Base-by-base conservation (phyloP, 2,329 filamentous ascomycete genomes). In the Aspergillus sp. region DNA sequence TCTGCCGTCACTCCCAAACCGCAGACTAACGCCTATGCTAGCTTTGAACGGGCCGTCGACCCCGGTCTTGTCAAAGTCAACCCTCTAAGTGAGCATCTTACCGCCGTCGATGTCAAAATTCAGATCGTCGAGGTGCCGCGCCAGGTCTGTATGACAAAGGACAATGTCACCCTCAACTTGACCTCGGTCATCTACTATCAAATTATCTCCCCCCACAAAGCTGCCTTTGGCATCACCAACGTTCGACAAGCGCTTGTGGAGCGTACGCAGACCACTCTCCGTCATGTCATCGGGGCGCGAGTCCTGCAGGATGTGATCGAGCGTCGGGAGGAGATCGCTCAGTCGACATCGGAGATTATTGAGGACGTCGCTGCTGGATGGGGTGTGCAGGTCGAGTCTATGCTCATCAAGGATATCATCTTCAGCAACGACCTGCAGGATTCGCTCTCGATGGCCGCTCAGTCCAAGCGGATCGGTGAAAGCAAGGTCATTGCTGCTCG, bases 171-270 rank as follows among this genome's bases (percentile, higher is more conserved):
- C 43, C 81, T 99, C 40, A 87, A 92, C 65, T 81, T 99, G 61
- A 97, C 92, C 45, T 95, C 90, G 5, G 94, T 99, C 70, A 96
- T 99, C 76, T 99, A 99, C 82, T 99, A 99, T 79, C 92, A 96
- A 80, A 93, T 99, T 67, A 89, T 87, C 50, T 88, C 89, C 24
- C 94, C 94, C 1, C 93, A 97, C 82, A 96, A 95, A 77, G 91
- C 93, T 53, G 93, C 94, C 54, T 99, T 97, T 70, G 94, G 94
- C 61, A 96, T 99, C 71, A 82, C 87, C 75, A 94, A 97, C 72
- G 88, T 99, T 56, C 88, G 89, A 63, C 91, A 95, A 76, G 94
- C 94, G n/a, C 88, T 99, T 45, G 82, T 99, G 59, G 94, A 99
- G 82, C 91, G 94, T 57, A 99, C 94, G 1, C 94, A 99, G 78